These are phyloP conservation scores for Paratinospora sagittata DNA, from an alignment of 164 flowering plant species.

Conservation along the genomic window DNA sequence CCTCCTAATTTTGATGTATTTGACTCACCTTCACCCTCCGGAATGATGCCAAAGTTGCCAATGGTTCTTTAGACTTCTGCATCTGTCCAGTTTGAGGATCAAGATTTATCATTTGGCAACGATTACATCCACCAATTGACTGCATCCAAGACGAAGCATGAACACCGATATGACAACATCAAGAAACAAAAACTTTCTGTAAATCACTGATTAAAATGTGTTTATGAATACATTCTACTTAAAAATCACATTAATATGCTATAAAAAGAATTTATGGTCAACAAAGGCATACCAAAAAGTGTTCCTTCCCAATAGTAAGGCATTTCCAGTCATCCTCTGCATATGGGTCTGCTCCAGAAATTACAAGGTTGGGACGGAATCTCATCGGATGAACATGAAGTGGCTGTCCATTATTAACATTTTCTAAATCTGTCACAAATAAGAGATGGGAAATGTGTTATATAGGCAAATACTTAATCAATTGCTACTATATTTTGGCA, in stretches of 20 bases:
- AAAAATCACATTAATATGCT: not conserved
- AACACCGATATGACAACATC: not conserved
- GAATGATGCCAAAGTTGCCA: conserved; percentile 85
- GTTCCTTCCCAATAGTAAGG: conserved; percentile 48
- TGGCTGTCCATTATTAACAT: conserved; percentile 19
- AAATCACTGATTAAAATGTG: not conserved
- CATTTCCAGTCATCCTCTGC: conserved; percentile 78
- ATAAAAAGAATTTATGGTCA: not conserved
- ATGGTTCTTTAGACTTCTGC: conserved; percentile 61
- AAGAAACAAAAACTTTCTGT: not conserved
- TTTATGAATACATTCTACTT: not conserved
- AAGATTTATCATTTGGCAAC: conserved; percentile 86
- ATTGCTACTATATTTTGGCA: too few relatives aligned
- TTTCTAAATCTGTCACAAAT: conserved; percentile 26
- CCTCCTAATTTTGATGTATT: not conserved
- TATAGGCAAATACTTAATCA: too few relatives aligned
- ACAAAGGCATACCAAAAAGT: conserved; percentile 47
- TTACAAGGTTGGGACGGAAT: conserved; percentile 85
- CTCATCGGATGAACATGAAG: conserved; percentile 52
- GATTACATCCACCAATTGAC: conserved; percentile 95
- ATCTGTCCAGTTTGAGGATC: conserved; percentile 31
- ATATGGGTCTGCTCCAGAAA: conserved; percentile 74
- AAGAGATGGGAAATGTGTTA: too few relatives aligned
- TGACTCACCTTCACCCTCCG: conserved; percentile 66
- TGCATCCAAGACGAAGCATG: conserved; percentile 18